Evolutionary conservation across 805 yeast genomes (phyloP), one percentile per base, ranked within the genome.

Genomic region (Wickerhamomyces xylosicus): DNA sequence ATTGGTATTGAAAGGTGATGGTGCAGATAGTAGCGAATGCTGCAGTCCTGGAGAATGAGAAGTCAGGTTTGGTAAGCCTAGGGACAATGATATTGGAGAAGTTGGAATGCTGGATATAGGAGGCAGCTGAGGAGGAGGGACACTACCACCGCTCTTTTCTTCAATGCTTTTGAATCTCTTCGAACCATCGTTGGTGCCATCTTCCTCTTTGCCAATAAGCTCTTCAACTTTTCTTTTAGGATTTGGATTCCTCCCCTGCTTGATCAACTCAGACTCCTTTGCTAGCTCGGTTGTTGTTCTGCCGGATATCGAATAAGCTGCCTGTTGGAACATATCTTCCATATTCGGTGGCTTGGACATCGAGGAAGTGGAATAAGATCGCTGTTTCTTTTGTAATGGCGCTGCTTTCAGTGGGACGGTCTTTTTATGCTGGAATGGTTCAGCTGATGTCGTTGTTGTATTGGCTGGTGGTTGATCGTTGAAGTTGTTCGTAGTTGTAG

Each of bases 251-350:
- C 66, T 59, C 0, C 80, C 80, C 44, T 63, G 42, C 3, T 39
- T 36, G 41, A 50, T 47, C n/a, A 48, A 38, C 19, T 43, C 44
- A 1, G 42, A n/a, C 31, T 49, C 49, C 6, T 37, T 32, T 4
- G 75, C 71, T 25, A 76, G 66, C 37, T 72, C 76, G 38, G 62
- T 58, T 4, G 73, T 59, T 0, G 78, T 61, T 47, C 66, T 72
- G 0, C 81, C 82, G 1, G 77, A 69, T 8, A 76, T 69, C 0
- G 78, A 71, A 3, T 73, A 37, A 0, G 79, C 67, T 0, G 82
- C 80, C 27, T 71, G 65, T 46, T 74, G 78, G 31, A 75, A 51
- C 11, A 78, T 79, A 35, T 59, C 61, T 33, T 66, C 61, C 20
- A 75, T 46, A n/a, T 40, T 34, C 1, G 34, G 15, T 13, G 32